These are phyloP conservation scores for Sporisorium graminicola DNA, from an alignment of 1,284 basidiomycete genomes.

Conservation along the genomic window DNA sequence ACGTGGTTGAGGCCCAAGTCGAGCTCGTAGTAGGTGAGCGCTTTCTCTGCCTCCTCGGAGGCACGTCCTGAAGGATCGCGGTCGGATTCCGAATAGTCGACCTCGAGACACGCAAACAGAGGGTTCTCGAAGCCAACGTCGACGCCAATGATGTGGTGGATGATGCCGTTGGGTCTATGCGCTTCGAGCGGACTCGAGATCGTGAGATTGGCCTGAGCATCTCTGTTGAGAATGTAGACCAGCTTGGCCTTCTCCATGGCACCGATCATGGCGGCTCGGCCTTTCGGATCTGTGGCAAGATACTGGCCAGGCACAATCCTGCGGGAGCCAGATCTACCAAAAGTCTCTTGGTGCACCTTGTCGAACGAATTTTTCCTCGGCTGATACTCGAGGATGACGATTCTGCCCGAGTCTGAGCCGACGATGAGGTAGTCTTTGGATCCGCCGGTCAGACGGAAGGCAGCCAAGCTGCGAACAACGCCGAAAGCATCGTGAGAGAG, in stretches of 20 bases:
- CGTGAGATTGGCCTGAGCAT: conserved; percentile 67
- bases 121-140: conserved; percentile 69
- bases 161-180: conserved; percentile 61
- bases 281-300: conserved; percentile 68
- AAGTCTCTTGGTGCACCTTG: conserved; percentile 67
- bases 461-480: conserved; percentile 62
- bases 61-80: conserved; percentile 65
- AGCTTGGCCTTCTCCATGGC: conserved; percentile 68
- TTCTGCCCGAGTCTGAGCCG: conserved; percentile 67
- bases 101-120: conserved; percentile 67
- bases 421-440: conserved; percentile 67
- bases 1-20: conserved; percentile 69
- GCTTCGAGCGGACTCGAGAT: conserved; percentile 69
- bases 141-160: conserved; percentile 65
- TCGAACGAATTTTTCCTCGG: conserved; percentile 55
- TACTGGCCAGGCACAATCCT: conserved; percentile 68
- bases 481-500: conserved; percentile 64
- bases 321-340: conserved; percentile 66
- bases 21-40: conserved; percentile 69
- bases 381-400: conserved; percentile 66
- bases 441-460: conserved; percentile 64
- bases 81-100: conserved; percentile 68
- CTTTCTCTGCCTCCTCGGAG: conserved; percentile 56
- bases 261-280: conserved; percentile 66
- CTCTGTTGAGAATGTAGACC: conserved; percentile 68